These are phyloP conservation scores for Hysterium pulicare DNA, from an alignment of 2,329 filamentous ascomycete genomes.

Conservation along the genomic window DNA sequence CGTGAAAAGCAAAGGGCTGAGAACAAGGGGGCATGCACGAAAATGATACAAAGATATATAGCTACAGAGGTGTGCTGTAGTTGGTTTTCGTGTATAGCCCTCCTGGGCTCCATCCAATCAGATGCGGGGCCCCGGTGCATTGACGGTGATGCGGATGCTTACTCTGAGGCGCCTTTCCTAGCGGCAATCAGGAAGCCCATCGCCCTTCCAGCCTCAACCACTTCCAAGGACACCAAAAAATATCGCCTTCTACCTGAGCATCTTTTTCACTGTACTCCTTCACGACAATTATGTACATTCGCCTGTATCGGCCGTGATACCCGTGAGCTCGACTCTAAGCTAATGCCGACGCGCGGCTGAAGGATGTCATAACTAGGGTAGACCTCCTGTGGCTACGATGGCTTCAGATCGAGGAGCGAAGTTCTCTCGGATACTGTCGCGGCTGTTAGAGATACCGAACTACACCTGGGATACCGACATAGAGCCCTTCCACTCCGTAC, in stretches of 20 bases:
- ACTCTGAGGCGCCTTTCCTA: neutral
- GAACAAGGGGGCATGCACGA: no score
- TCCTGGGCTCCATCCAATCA: neutral
- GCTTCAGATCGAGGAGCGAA: conserved; percentile 17
- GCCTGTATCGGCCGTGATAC: no score
- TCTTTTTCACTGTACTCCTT: neutral
- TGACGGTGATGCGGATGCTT: neutral
- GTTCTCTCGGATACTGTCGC: conserved; percentile 32
- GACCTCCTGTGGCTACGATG: no score
- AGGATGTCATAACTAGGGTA: no score
- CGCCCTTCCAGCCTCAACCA: neutral
- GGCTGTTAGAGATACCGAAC: conserved; percentile 37
- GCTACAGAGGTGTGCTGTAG: no score
- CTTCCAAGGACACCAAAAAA: neutral
- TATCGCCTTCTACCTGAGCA: neutral
- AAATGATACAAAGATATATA: no score
- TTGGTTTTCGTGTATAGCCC: neutral
- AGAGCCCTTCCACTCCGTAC: conserved; percentile 47
- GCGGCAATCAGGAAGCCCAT: neutral
- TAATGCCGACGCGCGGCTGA: no score
- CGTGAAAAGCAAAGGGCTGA: no score
- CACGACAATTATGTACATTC: neutral
- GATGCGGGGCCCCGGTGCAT: neutral
- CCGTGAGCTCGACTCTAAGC: neutral
- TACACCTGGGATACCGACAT: conserved; percentile 41